Evolutionary conservation across 495 filamentous ascomycete genomes (phyloP).

Genomic region (Corynascus novoguineensis): DNA sequence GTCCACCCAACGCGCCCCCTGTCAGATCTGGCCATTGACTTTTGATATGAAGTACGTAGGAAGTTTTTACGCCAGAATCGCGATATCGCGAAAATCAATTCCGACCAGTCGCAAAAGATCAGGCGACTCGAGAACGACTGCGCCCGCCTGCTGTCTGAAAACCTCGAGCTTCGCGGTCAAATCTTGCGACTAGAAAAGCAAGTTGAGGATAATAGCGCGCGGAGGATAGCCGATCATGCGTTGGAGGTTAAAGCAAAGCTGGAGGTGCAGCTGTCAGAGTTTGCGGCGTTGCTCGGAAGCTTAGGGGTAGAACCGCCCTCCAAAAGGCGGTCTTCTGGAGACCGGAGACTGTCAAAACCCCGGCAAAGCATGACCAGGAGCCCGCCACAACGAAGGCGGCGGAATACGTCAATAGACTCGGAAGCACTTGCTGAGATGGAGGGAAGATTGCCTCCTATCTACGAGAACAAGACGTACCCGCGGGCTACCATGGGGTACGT

Average conservation of each 20-base stretch:
- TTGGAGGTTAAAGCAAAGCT: conserved; percentile 63
- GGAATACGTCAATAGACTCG: conserved; percentile 46
- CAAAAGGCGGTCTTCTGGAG: conserved; percentile 35
- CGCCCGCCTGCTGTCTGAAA: conserved; percentile 77
- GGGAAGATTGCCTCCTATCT: conserved; percentile 71
- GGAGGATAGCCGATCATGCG: conserved; percentile 55
- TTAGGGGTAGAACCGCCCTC: conserved; percentile 49
- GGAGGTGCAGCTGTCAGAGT: conserved; percentile 62
- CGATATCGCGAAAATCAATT: conserved; percentile 87
- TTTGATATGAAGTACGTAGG: conserved; percentile 58
- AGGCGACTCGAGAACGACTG: conserved; percentile 80
- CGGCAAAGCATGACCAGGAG: conserved; percentile 32
- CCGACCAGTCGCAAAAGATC: conserved; percentile 83
- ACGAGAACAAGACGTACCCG: conserved; percentile 74
- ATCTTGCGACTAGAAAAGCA: conserved; percentile 69
- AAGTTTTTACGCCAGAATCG: conserved; percentile 89
- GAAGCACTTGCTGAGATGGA: conserved; percentile 53
- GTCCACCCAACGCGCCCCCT: conserved; percentile 29
- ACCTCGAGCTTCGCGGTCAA: conserved; percentile 75
- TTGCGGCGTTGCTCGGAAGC: conserved; percentile 57
- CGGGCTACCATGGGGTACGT: conserved; percentile 69
- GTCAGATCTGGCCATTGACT: conserved; percentile 11
- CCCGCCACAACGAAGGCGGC: conserved; percentile 38
- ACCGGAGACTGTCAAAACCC: conserved; percentile 27
- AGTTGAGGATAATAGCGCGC: conserved; percentile 44